These are phyloP conservation scores for Roridomyces roridus DNA, from an alignment of 768 basidiomycete species.

Conservation along the genomic window DNA sequence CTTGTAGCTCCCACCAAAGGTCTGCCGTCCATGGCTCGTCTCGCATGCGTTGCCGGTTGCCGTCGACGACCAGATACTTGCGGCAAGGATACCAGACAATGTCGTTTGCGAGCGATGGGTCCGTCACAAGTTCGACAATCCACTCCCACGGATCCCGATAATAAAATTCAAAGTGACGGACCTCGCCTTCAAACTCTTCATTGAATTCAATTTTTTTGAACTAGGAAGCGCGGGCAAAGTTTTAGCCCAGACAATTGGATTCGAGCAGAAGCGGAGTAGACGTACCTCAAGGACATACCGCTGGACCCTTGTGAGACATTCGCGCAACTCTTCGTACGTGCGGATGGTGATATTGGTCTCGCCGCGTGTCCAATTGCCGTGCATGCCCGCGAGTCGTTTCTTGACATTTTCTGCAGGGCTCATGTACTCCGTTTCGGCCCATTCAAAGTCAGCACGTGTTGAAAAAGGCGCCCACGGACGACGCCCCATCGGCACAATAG, in stretches of 20 bases:
- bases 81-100: conserved; percentile 19
- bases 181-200: conserved; percentile 7
- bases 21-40: conserved; percentile 20
- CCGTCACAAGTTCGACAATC: conserved; percentile 14
- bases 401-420: not conserved
- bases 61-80: conserved; percentile 21
- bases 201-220: conserved; percentile 13
- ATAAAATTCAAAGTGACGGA: conserved; percentile 11
- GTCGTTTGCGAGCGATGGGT: conserved; percentile 12
- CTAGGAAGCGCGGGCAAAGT: no score
- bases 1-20: no score
- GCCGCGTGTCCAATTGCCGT: conserved; percentile 10
- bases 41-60: conserved; percentile 9
- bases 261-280: not conserved
- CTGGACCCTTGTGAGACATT: conserved; percentile 8
- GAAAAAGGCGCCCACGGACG: conserved; percentile 21
- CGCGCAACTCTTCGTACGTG: not conserved
- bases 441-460: conserved; percentile 13
- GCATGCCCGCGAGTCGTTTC: conserved; percentile 12
- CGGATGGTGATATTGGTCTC: conserved; percentile 5
- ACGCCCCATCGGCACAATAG: not conserved
- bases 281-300: conserved; percentile 18
- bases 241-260: not conserved
- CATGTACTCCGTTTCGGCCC: conserved; percentile 8
- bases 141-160: conserved; percentile 25